These are phyloP conservation scores for Centrapalus pauciflorus DNA, from an alignment of 129 eudicot genomes.

Conservation along the genomic window DNA sequence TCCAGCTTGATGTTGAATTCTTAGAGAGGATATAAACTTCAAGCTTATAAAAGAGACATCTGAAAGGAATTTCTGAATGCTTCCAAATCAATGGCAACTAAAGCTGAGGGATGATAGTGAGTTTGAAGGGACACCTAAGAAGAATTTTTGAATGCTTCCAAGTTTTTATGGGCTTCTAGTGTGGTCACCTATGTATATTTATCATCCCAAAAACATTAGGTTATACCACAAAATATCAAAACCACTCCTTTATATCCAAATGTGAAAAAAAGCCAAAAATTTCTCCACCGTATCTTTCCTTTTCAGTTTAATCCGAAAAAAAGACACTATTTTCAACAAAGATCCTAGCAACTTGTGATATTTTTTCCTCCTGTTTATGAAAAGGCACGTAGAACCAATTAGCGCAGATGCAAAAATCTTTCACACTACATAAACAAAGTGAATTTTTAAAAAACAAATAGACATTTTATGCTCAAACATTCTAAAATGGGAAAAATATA, in stretches of 20 bases:
- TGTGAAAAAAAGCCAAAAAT: slow-evolving; percentile 9
- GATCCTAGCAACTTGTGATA: too few relatives aligned
- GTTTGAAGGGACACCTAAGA: not conserved
- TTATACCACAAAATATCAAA: slow-evolving; percentile 23
- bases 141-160: slow-evolving; percentile 6
- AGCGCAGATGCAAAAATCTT: slow-evolving; percentile 1
- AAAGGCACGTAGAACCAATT: not conserved
- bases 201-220: slow-evolving; percentile 11
- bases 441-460: not conserved
- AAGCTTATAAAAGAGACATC: not conserved
- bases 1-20: slow-evolving; percentile 5
- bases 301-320: slow-evolving; percentile 12
- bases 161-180: not conserved
- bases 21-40: not conserved
- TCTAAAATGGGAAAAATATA: not conserved
- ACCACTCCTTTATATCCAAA: slow-evolving; percentile 10
- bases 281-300: slow-evolving; percentile 30
- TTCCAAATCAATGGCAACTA: slow-evolving; percentile 17
- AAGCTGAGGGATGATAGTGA: not conserved
- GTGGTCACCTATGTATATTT: slow-evolving; percentile 13
- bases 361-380: not conserved
- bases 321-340: slow-evolving; percentile 5
- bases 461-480: not conserved
- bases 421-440: not conserved
- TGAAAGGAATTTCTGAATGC: slow-evolving; percentile 9